Base-by-base conservation (phyloP, 2,329 filamentous ascomycete genomes). In the Thielaviopsis musarum region DNA sequence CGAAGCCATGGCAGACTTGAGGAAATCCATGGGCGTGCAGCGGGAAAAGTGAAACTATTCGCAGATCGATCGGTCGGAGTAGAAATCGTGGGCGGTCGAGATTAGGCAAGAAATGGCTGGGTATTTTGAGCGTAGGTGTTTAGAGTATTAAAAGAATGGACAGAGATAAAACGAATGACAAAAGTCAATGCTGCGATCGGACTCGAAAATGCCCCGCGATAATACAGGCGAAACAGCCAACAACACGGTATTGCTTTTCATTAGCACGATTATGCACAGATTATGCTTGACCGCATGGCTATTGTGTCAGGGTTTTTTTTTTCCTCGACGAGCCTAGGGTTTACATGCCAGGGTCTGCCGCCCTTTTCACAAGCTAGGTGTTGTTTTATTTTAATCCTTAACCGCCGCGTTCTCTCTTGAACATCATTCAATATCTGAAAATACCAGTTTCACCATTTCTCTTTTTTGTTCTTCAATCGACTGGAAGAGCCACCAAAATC, bases 1-100 rank as follows among this genome's bases (percentile, higher is more conserved):
- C 63, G 93, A 97, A 53, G 91, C 91, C 69, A 97, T 90, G 57
- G 93, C 93, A 63, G 91, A 97, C 74, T 97, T 97, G 69, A 98
- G 81, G 69, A 97, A 97, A 71, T 98, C 91, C 93, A 98, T 98
- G 65, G 45, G n/a, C 45, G 45, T 2, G n/a, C n/a, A 49, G 45
- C 13, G 15, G n/a, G 49, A 34, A 28, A 19, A 41, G 41, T 51
- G 52, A 28, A 51, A 12, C n/a, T 54, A 49, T 59, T 59, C 15
- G 38, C 57, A 34, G 24, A 54, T 53, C 22, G 15, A 22, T 45
- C 24, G 57, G n/a, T n/a, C n/a, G n/a, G n/a, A n/a, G n/a, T n/a
- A n/a, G 21, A 7, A n/a, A 52, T 54, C 38, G 30, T 26, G 17
- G 1, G n/a, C 19, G 28, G 45, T 54, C 38, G 41, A 34, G 28